phyloP scores from a whole-genome alignment of 2,329 filamentous ascomycete genomes.

The Trichoderma atrobrunneum region DNA sequence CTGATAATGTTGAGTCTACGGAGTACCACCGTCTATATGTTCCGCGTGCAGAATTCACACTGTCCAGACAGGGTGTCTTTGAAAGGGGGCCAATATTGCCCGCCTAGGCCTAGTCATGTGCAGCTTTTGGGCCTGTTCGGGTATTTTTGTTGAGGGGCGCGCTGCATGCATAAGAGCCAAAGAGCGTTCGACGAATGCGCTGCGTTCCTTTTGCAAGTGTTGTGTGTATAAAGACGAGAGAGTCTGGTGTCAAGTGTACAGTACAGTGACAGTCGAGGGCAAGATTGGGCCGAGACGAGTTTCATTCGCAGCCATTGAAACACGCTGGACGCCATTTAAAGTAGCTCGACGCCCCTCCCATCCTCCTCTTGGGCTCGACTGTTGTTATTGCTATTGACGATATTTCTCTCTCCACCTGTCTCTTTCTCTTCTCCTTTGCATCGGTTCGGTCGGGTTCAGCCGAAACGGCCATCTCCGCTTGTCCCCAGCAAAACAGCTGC shows the following conservation, averaged over 20 bases:
- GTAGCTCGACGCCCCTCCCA: background rate
- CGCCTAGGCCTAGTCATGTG: background rate
- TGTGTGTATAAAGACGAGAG: background rate
- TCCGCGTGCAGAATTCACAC: background rate
- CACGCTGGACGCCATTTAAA: background rate
- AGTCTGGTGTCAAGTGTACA: no score
- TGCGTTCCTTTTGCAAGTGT: background rate
- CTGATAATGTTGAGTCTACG: no score
- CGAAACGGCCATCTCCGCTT: background rate
- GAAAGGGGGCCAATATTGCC: slow-evolving; percentile 1
- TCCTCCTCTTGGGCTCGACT: background rate
- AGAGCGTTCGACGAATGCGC: background rate
- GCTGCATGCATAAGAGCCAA: background rate
- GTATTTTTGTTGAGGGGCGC: background rate
- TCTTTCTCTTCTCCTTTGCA: background rate
- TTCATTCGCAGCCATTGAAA: background rate
- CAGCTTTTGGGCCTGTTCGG: background rate
- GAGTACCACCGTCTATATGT: background rate
- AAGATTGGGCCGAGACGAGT: background rate
- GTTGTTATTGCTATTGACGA: background rate
- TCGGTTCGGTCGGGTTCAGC: background rate
- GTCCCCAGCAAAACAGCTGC: background rate
- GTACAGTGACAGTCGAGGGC: background rate
- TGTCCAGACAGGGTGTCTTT: background rate
- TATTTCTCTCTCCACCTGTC: background rate